Base-by-base conservation (phyloP, 305 asterid species). In the Fraxinus latifolia region DNA sequence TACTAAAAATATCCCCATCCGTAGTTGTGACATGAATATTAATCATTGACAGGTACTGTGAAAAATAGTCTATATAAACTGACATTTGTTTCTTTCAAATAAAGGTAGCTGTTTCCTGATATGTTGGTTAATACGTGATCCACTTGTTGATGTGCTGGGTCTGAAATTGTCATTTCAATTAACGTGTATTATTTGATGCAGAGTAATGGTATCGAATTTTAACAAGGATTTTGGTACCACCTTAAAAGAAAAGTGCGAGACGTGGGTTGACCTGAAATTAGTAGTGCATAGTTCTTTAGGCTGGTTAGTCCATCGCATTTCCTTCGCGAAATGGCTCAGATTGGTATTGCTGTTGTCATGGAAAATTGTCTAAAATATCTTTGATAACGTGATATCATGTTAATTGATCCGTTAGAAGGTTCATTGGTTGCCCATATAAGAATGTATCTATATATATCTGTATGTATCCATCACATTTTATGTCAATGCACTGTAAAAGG, bases 381-480 rank as follows among this genome's bases (percentile, higher is more conserved):
- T 67, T 33, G 44, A 31, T 70, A 15, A 19, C 4, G 17, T 8
- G 2, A 33, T 71, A 12, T 14, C 42, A 68, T 29, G 21, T 68
- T 19, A 32, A 36, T 15, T 32, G 76, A 71, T 71, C 42, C 25
- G 19, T 31, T 32, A 70, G 4, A 87, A 89, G 83, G 76, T 86
- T 89, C 78, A 87, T 88, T 15, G 84, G 80, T 68, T 68, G 39
- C 17, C 74, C 36, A 68, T 68, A 68, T 29, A 27, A 68, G 74
- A 68, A 31, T 31, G 7, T 68, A 68, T 34, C n/a, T 4, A 11
- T 67, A 27, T 29, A 3, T 67, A 67, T 68, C 74, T 68, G 11
- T 5, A 67, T 67, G 37, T 12, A 27, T 29, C 19, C 39, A 29
- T 68, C 39, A 29, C 17, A 29, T 68, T 68, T 68, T 68, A 31